A percentile compares a stretch with the other conserved stretches of the same genome.
phyloP scores from a whole-genome alignment of 2,329 filamentous ascomycete genomes.

The Stylonectria norvegica region DNA sequence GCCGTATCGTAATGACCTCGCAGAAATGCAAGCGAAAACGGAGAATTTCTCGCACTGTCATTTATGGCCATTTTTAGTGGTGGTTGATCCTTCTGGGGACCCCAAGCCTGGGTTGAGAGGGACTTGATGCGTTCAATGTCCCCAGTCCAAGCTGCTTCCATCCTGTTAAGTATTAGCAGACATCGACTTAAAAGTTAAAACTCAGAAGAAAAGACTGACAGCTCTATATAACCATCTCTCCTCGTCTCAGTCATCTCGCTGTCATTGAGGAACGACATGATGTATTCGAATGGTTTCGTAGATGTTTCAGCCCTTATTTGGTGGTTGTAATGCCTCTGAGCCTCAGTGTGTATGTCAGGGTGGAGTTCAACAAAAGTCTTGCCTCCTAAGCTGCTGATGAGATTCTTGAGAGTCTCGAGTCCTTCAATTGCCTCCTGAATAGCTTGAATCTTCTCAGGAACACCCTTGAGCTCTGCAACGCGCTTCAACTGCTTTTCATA shows the following conservation, averaged over 20 bases:
- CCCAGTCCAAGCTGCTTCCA: conserved; percentile 71
- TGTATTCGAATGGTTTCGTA: conserved; percentile 42
- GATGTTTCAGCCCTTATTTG: conserved; percentile 14
- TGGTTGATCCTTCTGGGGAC: conserved; percentile 47
- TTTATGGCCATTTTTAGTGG: conserved; percentile 62
- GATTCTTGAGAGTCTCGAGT: conserved; percentile 53
- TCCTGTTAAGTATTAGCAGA: conserved; percentile 38
- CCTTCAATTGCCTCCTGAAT: conserved; percentile 49
- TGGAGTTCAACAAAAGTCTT: conserved; percentile 66
- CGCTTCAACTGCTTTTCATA: conserved; percentile 25
- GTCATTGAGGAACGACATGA: conserved; percentile 50
- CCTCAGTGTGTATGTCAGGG: conserved; percentile 44
- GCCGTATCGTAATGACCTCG: conserved; percentile 64
- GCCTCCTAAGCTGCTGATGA: conserved; percentile 55
- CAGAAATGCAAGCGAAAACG: conserved; percentile 66
- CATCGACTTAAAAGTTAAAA: not conserved
- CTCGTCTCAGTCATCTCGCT: conserved; percentile 55
- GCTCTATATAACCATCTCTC: conserved; percentile 56
- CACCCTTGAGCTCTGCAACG: conserved; percentile 15
- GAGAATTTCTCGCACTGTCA: conserved; percentile 50
- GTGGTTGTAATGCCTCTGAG: conserved; percentile 3
- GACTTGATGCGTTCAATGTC: conserved; percentile 63
- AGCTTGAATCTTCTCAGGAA: conserved; percentile 52
- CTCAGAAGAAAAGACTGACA: conserved; percentile 44
- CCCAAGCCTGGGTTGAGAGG: conserved; percentile 60